Conservation (phyloP, 148 eudicot genomes). For the Dysphania ambrosioides region DNA sequence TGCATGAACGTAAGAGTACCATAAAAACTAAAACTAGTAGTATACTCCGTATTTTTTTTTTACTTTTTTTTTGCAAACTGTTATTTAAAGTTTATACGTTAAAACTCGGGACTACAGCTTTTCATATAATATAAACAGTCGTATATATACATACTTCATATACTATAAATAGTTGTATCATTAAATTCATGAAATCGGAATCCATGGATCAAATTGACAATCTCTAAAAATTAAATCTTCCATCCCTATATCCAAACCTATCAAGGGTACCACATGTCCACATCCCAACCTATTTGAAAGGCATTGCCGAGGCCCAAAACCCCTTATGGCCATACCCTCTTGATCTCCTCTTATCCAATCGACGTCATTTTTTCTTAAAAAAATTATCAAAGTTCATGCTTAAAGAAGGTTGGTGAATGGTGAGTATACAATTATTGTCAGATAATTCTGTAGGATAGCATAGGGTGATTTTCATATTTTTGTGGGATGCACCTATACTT, state of each 20-base stretch:
- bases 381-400: neutral
- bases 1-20: no score
- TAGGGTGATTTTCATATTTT: no score
- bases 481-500: no score
- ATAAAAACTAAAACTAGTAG: no score
- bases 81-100: no score
- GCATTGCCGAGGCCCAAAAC: neutral
- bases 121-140: neutral
- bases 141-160: no score
- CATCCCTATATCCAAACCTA: neutral
- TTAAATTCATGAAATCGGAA: neutral
- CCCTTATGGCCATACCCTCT: neutral
- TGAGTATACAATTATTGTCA: neutral
- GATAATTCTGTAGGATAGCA: no score
- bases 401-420: neutral
- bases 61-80: no score
- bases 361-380: neutral
- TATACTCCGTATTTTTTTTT: no score
- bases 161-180: neutral
- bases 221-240: neutral
- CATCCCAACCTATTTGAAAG: neutral
- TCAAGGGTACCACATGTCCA: neutral
- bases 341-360: slow-evolving; percentile 7
- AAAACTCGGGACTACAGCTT: no score
- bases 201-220: neutral